A percentile compares a stretch with the other conserved stretches of the same genome.
These are phyloP conservation scores for Xenoacremonium recifei DNA, from an alignment of 2,329 filamentous ascomycete genomes.

Conservation along the genomic window DNA sequence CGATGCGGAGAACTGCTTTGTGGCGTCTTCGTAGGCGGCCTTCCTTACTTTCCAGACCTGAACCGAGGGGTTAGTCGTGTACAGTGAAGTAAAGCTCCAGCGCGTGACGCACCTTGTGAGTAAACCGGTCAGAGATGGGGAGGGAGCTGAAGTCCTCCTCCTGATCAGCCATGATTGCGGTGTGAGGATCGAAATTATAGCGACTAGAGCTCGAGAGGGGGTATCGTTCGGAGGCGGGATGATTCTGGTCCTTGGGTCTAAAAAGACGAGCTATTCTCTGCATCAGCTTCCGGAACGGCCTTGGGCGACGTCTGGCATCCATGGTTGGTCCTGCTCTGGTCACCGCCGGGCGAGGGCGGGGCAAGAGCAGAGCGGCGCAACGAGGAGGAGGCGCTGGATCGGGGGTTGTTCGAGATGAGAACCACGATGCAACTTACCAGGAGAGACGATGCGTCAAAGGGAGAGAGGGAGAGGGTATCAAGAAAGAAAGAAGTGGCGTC, in stretches of 20 bases:
- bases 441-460: constrained; percentile 7
- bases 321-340: constrained; percentile 16
- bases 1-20: constrained; percentile 80
- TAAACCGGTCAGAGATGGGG: constrained; percentile 75
- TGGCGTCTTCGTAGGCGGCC: constrained; percentile 87
- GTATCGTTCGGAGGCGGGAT: constrained; percentile 18
- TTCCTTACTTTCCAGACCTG: constrained; percentile 97
- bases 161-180: constrained; percentile 67
- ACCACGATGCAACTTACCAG: constrained; percentile 20
- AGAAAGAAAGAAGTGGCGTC: constrained; percentile 18
- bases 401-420: background rate
- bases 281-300: constrained; percentile 31
- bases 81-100: background rate
- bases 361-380: constrained; percentile 1
- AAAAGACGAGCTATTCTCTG: constrained; percentile 25
- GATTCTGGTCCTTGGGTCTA: constrained; percentile 16
- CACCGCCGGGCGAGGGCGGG: background rate
- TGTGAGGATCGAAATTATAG: constrained; percentile 12
- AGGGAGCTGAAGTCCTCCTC: constrained; percentile 82
- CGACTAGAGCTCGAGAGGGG: constrained; percentile 16
- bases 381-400: constrained; percentile 2
- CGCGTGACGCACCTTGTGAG: constrained; percentile 75
- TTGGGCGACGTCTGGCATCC: constrained; percentile 20
- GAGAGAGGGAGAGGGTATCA: constrained; percentile 21
- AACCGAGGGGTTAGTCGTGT: constrained; percentile 4